phyloP scores from a whole-genome alignment of 164 flowering plant species.

The Protea cynaroides region DNA sequence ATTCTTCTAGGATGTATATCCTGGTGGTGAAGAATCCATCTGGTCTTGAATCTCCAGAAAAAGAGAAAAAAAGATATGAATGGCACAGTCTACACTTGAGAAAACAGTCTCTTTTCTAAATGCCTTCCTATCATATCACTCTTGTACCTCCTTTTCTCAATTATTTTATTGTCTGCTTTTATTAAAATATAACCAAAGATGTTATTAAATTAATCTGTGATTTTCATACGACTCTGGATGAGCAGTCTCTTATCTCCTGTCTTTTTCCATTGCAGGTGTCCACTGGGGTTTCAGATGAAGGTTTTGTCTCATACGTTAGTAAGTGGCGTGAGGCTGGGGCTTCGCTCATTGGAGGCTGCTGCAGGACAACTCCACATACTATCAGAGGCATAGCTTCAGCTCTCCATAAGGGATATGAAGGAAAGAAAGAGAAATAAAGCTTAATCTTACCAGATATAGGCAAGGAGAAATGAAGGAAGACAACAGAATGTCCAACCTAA shows the following conservation, averaged over 20 bases:
- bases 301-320: constrained; percentile 60
- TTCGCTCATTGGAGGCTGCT: constrained; percentile 84
- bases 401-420: constrained; percentile 25
- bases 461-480: too few relatives aligned
- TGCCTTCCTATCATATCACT: background rate
- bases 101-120: background rate
- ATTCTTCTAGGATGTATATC: background rate
- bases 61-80: too few relatives aligned
- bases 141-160: background rate
- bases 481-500: too few relatives aligned
- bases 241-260: background rate
- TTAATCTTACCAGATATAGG: too few relatives aligned
- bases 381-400: constrained; percentile 49
- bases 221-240: too few relatives aligned
- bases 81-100: background rate
- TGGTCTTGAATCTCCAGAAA: background rate
- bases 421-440: too few relatives aligned
- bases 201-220: too few relatives aligned
- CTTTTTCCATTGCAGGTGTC: constrained; percentile 43
- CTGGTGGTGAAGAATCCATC: background rate
- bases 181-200: too few relatives aligned
- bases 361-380: constrained; percentile 86
- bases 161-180: background rate
- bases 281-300: constrained; percentile 54
- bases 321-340: constrained; percentile 83